A percentile compares a stretch with the other conserved stretches of the same genome.
Evolutionary conservation across 768 basidiomycete genomes (phyloP).

Genomic region (Hemileccinum rubropunctum): DNA sequence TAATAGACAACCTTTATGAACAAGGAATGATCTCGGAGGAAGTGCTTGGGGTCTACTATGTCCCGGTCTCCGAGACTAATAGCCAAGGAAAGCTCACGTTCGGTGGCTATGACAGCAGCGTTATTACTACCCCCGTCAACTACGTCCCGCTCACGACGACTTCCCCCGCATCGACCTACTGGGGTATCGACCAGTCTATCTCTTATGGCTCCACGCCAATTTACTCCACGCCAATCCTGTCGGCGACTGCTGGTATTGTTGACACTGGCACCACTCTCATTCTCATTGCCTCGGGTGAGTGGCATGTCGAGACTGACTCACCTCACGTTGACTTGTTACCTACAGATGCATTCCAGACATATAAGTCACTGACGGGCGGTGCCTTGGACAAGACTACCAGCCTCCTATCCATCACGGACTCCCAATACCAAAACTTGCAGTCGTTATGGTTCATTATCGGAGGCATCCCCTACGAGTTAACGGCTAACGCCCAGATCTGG

Average conservation of each 20-base stretch:
- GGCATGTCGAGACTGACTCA: not conserved
- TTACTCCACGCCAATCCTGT: too few species aligned
- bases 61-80: conserved; percentile 14
- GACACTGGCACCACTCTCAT: conserved; percentile 30
- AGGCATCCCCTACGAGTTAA: conserved; percentile 10
- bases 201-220: conserved; percentile 17
- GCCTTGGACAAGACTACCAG: conserved; percentile 23
- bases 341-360: conserved; percentile 16
- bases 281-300: conserved; percentile 17
- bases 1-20: conserved; percentile 32
- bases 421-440: conserved; percentile 21
- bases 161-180: conserved; percentile 17
- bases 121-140: not conserved
- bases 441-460: conserved; percentile 15
- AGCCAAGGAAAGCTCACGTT: conserved; percentile 26
- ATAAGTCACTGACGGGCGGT: conserved; percentile 4
- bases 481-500: conserved; percentile 12
- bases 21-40: conserved; percentile 26
- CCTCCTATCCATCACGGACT: conserved; percentile 20
- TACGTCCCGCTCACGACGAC: conserved; percentile 16
- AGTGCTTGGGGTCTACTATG: conserved; percentile 32
- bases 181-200: conserved; percentile 29
- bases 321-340: not conserved
- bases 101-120: conserved; percentile 19
- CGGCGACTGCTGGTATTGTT: conserved; percentile 25